Evolutionary conservation across 2,329 filamentous ascomycete genomes (phyloP), one percentile per base, ranked within the genome.

Genomic region (Harringtonia lauricola): DNA sequence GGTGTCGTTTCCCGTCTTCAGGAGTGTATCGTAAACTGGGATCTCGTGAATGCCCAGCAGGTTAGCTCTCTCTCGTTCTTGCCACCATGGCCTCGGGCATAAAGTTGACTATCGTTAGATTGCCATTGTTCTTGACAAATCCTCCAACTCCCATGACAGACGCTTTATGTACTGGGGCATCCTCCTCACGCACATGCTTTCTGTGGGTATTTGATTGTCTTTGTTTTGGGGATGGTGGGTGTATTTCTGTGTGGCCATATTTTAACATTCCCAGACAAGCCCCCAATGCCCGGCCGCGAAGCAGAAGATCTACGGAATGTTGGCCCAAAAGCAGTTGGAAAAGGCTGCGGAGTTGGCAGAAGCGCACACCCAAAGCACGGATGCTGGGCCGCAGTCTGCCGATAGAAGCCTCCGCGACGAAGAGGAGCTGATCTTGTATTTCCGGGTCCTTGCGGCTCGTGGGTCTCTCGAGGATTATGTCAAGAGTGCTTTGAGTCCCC

Each of bases 11-110:
- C 62, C 61, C 76, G 69, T 46, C 59, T 78, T 36, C 65, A 72
- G 50, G 65, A 68, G 9, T 79, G 74, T 49, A 52, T 78, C 43
- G 58, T 69, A 47, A 63, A 72, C 42, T 74, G 71, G 64, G 75
- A 79, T 50, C 63, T 77, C 43, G 61, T 65, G 45, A 74, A 71
- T 52, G 72, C 73, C 2, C 74, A 79, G 55, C 71, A 75, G 62
- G 72, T 76, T 57, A 18, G 22, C n/a, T n/a, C n/a, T n/a, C n/a
- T n/a, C n/a, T n/a, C n/a, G n/a, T n/a, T n/a, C n/a, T n/a, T n/a
- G n/a, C n/a, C n/a, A n/a, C n/a, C n/a, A n/a, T n/a, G n/a, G n/a
- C n/a, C n/a, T n/a, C n/a, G n/a, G n/a, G n/a, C n/a, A n/a, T n/a
- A n/a, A n/a, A n/a, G n/a, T n/a, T n/a, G n/a, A n/a, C n/a, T n/a